Evolutionary conservation across 352 stramenopile species (phyloP), one percentile per base, ranked within the genome.

Genomic region (Phytophthora meadii): DNA sequence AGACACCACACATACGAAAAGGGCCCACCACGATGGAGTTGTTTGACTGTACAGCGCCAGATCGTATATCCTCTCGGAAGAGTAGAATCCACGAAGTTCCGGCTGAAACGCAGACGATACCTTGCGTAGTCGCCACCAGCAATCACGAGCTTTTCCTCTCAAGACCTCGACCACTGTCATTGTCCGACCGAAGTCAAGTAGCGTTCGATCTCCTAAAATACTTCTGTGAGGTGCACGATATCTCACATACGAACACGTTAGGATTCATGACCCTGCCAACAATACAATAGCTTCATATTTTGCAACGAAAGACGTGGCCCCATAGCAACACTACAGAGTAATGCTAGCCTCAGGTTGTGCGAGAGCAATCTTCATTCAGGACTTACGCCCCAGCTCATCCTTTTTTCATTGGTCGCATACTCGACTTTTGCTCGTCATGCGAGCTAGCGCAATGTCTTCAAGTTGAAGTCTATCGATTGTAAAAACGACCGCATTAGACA

Each of bases 341-440:
- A 36, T 11, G 30, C 36, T 14, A 41, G 36, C 37, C 37, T 42
- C 15, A 42, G 14, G 37, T 42, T 22, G 4, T 22, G 37, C 7
- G 37, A 42, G 37, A 42, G 37, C 15, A 22, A 42, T 42, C 37
- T n/a, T 6, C 14, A 8, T 11, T n/a, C n/a, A 42, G 6, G 7
- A 36, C 30, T 6, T 47, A 24, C 41, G 19, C 22, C 19, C 22
- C 41, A 36, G 41, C 41, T 24, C 41, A 47, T 52, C 46, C 37
- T 42, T 8, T 53, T 22, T 53, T 36, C 46, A 40, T 24, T 52
- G 46, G 36, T 58, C 49, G 49, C 30, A 17, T 30, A 17, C 30
- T 34, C 30, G 6, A 34, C 28, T 34, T 34, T 34, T n/a, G 46
- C 24, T 52, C 48, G 48, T 54, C 48, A 46, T 46, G 5, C 40